phyloP scores from a whole-genome alignment of 1,284 basidiomycete species.

The Irpex rosettiformis region DNA sequence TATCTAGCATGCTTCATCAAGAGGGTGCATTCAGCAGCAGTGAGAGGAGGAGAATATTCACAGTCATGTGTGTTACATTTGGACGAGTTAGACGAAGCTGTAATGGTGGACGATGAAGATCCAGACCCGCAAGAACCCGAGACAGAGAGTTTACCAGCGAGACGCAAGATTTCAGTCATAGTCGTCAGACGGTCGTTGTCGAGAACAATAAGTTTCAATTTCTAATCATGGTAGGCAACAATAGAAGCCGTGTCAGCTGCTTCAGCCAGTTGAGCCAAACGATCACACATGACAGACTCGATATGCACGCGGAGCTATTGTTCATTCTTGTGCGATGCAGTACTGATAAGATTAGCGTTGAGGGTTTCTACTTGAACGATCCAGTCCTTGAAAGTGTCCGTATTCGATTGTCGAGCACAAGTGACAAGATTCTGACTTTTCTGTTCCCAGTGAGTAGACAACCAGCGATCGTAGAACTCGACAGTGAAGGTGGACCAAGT shows the following conservation, averaged over 20 bases:
- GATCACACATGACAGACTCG: background rate
- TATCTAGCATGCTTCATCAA: slow-evolving; percentile 13
- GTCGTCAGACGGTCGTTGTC: background rate
- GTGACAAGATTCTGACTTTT: background rate
- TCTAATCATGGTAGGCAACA: background rate
- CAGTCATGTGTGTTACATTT: background rate
- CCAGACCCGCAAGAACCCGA: background rate
- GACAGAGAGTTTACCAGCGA: background rate
- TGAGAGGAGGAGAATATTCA: slow-evolving; percentile 5
- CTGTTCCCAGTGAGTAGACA: slow-evolving; percentile 4
- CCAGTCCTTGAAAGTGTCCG: background rate
- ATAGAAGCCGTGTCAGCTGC: background rate
- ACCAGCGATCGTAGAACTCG: background rate
- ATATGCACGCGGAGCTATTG: background rate
- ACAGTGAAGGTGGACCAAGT: slow-evolving; percentile 1
- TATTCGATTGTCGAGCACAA: background rate
- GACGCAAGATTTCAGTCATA: background rate
- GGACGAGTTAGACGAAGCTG: background rate
- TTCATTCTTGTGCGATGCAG: background rate
- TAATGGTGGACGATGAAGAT: background rate
- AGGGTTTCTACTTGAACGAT: background rate
- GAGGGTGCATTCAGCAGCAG: background rate
- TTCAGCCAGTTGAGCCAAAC: background rate
- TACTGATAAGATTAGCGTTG: background rate
- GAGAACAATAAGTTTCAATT: background rate